Percentiles rank a stretch among this genome's conserved stretches.
Evolutionary conservation across 2,329 filamentous ascomycete species (phyloP).

Genomic region (Ceratocystis colombiana): DNA sequence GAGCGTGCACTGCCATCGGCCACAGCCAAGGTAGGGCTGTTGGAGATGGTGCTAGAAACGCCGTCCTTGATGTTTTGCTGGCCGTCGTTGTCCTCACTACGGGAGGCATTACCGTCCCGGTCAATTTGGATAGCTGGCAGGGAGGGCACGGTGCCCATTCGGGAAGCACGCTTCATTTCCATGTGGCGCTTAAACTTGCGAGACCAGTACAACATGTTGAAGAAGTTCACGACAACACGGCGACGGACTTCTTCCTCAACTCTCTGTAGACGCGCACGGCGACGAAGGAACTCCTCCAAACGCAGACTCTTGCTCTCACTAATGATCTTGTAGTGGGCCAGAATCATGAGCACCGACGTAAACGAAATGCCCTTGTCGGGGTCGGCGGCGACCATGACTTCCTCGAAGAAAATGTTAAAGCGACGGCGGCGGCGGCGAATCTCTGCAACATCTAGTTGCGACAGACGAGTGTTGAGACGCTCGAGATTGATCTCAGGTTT

Average conservation of each 20-base stretch:
- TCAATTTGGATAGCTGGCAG: constrained; percentile 88
- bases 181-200: constrained; percentile 68
- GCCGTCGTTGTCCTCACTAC: background rate
- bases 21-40: constrained; percentile 22
- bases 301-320: constrained; percentile 93
- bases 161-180: constrained; percentile 60
- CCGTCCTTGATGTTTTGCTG: constrained; percentile 5
- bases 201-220: constrained; percentile 85
- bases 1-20: constrained; percentile 6
- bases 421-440: constrained; percentile 66
- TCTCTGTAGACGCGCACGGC: constrained; percentile 78
- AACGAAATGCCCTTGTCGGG: constrained; percentile 84
- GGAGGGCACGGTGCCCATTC: constrained; percentile 68
- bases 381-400: constrained; percentile 88
- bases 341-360: constrained; percentile 82
- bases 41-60: constrained; percentile 16
- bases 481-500: constrained; percentile 58
- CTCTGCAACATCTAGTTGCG: constrained; percentile 60
- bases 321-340: constrained; percentile 98
- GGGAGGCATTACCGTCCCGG: constrained; percentile 45
- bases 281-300: constrained; percentile 86
- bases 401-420: constrained; percentile 94
- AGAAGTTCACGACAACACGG: constrained; percentile 85
- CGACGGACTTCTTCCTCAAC: constrained; percentile 91
- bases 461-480: constrained; percentile 63